A percentile compares a stretch with the other conserved stretches of the same genome.
phyloP scores from a whole-genome alignment of 2,329 filamentous ascomycete species.

The Pseudogymnoascus sp. region DNA sequence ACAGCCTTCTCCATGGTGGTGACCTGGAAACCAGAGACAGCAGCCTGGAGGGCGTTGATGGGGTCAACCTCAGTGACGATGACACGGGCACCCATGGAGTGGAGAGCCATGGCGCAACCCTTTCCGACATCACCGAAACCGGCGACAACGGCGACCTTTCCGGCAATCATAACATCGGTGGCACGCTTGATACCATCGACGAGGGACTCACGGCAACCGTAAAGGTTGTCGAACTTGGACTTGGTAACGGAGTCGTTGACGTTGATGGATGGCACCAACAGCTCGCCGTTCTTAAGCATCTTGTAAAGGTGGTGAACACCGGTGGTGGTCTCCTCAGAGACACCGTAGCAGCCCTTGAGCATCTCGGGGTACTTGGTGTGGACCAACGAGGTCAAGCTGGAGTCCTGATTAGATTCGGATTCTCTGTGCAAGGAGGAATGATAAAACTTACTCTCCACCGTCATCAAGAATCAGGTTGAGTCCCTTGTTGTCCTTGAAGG shows the following conservation, averaged over 20 bases:
- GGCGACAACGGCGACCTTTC: conserved; percentile 95
- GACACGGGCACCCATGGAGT: conserved; percentile 95
- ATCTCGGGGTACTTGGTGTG: conserved; percentile 98
- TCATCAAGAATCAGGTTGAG: conserved; percentile 99
- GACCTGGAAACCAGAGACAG: conserved; percentile 95
- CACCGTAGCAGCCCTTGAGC: conserved; percentile 96
- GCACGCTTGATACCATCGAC: conserved; percentile 99
- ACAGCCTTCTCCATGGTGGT: conserved; percentile 97
- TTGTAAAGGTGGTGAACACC: conserved; percentile 99
- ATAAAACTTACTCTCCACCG: conserved; percentile 60
- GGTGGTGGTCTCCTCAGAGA: conserved; percentile 99
- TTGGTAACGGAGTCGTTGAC: conserved; percentile 99
- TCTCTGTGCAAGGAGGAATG: not conserved
- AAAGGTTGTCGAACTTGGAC: conserved; percentile 99
- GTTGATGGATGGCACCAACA: conserved; percentile 94
- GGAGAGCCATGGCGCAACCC: conserved; percentile 92
- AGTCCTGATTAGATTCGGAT: not conserved
- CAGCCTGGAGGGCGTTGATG: conserved; percentile 98
- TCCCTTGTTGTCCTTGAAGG: conserved; percentile 94
- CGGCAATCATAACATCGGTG: conserved; percentile 99
- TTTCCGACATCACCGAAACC: conserved; percentile 99
- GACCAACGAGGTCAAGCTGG: conserved; percentile 74
- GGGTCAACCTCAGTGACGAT: conserved; percentile 95
- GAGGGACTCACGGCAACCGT: conserved; percentile 97
- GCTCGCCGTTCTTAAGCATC: conserved; percentile 86